These are phyloP conservation scores for Miscanthus sacchariflorus DNA, from an alignment of 202 grass and related monocot genomes.

Conservation along the genomic window DNA sequence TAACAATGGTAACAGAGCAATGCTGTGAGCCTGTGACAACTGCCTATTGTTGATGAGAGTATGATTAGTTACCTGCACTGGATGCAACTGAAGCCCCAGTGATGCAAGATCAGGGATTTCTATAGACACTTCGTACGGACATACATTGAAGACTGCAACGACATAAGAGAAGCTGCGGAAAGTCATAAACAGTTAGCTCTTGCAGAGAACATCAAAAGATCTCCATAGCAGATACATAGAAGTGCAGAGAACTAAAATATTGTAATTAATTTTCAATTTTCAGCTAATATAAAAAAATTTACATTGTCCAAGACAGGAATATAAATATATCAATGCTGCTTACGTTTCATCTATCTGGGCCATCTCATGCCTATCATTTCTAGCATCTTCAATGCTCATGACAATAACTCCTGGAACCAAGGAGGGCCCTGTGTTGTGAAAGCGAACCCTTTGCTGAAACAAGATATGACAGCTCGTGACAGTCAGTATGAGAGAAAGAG, in stretches of 20 bases:
- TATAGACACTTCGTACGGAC: slow-evolving; percentile 60
- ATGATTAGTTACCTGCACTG: slow-evolving; percentile 66
- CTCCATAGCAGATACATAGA: not conserved
- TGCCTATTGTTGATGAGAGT: slow-evolving; percentile 4
- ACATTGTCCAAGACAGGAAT: slow-evolving; percentile 9
- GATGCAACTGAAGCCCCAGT: slow-evolving; percentile 73
- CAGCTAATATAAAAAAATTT: not conserved
- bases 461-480: slow-evolving; percentile 27
- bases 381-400: slow-evolving; percentile 91
- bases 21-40: not conserved
- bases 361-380: slow-evolving; percentile 49
- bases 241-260: not conserved
- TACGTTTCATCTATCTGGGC: slow-evolving; percentile 74
- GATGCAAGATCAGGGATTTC: slow-evolving; percentile 62
- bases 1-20: not conserved
- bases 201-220: not conserved
- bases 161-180: slow-evolving; percentile 72
- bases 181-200: slow-evolving; percentile 12
- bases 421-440: slow-evolving; percentile 85
- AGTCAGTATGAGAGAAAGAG: slow-evolving; percentile 30
- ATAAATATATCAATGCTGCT: slow-evolving; percentile 7
- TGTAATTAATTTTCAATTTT: not conserved
- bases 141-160: slow-evolving; percentile 75
- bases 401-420: slow-evolving; percentile 72
- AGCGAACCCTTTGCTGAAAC: slow-evolving; percentile 75